phyloP scores from a whole-genome alignment of 108 stramenopile species.

The Nitzschia sp. region DNA sequence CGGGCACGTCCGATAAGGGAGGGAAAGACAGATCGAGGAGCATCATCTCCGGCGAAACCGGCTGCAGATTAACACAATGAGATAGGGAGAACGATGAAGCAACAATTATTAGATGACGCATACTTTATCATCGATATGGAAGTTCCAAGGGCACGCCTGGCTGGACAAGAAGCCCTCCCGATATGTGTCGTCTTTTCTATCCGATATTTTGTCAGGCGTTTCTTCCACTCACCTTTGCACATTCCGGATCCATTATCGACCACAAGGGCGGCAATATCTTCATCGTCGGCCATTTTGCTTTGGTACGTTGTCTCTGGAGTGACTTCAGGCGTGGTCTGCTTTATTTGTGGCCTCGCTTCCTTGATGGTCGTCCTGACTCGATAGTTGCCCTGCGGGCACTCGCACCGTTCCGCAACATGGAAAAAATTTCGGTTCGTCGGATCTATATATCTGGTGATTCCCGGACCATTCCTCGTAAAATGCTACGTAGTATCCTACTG shows the following conservation, averaged over 20 bases:
- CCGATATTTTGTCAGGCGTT: background rate
- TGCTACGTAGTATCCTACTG: too few species aligned
- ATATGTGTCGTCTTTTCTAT: too few species aligned
- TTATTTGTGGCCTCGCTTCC: background rate
- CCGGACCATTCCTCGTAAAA: too few species aligned
- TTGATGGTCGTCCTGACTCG: too few species aligned
- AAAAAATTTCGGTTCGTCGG: too few species aligned
- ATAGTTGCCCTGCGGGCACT: too few species aligned
- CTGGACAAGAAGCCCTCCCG: background rate
- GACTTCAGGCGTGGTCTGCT: background rate
- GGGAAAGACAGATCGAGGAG: constrained; percentile 96
- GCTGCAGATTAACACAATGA: constrained; percentile 46
- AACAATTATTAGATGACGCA: too few species aligned
- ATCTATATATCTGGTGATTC: too few species aligned
- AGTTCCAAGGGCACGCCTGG: too few species aligned
- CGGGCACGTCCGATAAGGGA: constrained; percentile 96
- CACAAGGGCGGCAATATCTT: constrained; percentile 94
- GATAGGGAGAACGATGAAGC: background rate
- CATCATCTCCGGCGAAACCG: constrained; percentile 94
- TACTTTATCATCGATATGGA: too few species aligned
- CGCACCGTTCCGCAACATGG: too few species aligned
- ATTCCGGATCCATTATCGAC: constrained; percentile 96
- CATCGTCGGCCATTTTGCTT: constrained; percentile 86
- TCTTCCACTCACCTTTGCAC: constrained; percentile 83
- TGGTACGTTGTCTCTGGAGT: background rate